phyloP scores from a whole-genome alignment of 331 rosid genomes.

The Dryas integrifolia region DNA sequence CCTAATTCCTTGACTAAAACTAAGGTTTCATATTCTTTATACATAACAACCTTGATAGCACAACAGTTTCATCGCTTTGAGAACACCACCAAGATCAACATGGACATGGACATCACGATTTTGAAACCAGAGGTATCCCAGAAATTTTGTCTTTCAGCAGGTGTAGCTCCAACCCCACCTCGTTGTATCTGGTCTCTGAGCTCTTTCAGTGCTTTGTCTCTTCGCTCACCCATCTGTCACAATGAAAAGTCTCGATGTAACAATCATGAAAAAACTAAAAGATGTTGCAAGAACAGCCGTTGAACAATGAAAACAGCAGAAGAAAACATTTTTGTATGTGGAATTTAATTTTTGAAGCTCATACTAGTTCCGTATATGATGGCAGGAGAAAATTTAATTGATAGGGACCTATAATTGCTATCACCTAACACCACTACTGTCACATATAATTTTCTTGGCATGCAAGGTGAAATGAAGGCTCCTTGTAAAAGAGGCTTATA shows the following conservation, averaged over 20 bases:
- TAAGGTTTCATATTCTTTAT: constrained; percentile 23
- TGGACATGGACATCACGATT: constrained; percentile 74
- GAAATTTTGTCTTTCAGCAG: constrained; percentile 58
- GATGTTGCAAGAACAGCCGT: background rate
- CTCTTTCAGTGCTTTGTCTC: constrained; percentile 87
- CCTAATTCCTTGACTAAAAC: constrained; percentile 29
- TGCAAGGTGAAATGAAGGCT: background rate
- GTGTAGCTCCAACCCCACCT: constrained; percentile 26
- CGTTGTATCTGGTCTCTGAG: constrained; percentile 75
- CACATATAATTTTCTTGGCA: too few relatives aligned
- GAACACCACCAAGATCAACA: constrained; percentile 73
- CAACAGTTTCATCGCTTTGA: constrained; percentile 65
- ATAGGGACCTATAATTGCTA: background rate
- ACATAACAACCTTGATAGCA: constrained; percentile 6
- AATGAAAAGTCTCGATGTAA: constrained; percentile 6
- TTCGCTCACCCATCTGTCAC: constrained; percentile 78
- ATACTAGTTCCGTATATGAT: background rate
- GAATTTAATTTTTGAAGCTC: background rate
- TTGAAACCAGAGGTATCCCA: constrained; percentile 91
- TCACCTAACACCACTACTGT: too few relatives aligned
- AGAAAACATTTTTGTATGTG: background rate
- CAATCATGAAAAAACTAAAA: background rate
- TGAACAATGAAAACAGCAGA: background rate
- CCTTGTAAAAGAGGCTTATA: background rate
- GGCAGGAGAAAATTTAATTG: background rate